These are phyloP conservation scores for Skeletonema tropicum DNA, from an alignment of 108 stramenopile genomes.

Conservation along the genomic window DNA sequence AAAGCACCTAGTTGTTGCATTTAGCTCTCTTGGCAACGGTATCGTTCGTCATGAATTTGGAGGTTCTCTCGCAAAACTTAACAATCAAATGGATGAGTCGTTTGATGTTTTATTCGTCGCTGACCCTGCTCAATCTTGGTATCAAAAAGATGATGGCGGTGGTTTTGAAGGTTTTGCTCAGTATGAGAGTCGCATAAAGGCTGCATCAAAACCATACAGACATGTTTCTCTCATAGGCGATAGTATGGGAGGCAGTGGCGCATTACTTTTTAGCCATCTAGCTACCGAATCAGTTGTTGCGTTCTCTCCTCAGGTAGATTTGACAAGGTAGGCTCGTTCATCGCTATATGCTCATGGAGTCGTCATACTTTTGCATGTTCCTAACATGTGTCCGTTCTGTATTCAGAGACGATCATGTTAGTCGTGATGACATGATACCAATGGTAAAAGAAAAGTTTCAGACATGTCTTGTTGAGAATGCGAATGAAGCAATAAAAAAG, in stretches of 20 bases:
- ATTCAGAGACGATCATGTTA: slow-evolving; percentile 7
- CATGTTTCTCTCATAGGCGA: slow-evolving; percentile 19
- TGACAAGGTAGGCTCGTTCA: background rate
- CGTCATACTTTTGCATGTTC: no score
- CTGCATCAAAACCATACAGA: slow-evolving; percentile 12
- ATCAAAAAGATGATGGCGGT: slow-evolving; percentile 19
- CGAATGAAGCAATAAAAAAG: background rate
- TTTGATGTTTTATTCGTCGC: slow-evolving; percentile 28
- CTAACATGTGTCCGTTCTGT: no score
- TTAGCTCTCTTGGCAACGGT: slow-evolving; percentile 24
- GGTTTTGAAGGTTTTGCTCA: slow-evolving; percentile 12
- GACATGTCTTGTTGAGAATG: slow-evolving; percentile 2
- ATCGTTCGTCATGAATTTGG: slow-evolving; percentile 25
- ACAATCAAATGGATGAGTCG: slow-evolving; percentile 7
- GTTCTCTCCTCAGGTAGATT: slow-evolving; percentile 22
- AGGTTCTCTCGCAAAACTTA: slow-evolving; percentile 15
- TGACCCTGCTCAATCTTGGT: slow-evolving; percentile 25
- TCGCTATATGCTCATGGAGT: no score
- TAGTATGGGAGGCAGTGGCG: slow-evolving; percentile 26
- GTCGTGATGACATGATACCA: slow-evolving; percentile 7
- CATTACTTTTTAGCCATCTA: slow-evolving; percentile 19
- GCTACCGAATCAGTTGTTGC: slow-evolving; percentile 20
- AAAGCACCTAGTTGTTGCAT: slow-evolving; percentile 19
- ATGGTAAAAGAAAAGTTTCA: background rate
- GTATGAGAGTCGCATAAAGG: slow-evolving; percentile 16